A percentile compares a stretch with the other conserved stretches of the same genome.
phyloP scores from a whole-genome alignment of 2,329 filamentous ascomycete species.

The Helotiales sp. region DNA sequence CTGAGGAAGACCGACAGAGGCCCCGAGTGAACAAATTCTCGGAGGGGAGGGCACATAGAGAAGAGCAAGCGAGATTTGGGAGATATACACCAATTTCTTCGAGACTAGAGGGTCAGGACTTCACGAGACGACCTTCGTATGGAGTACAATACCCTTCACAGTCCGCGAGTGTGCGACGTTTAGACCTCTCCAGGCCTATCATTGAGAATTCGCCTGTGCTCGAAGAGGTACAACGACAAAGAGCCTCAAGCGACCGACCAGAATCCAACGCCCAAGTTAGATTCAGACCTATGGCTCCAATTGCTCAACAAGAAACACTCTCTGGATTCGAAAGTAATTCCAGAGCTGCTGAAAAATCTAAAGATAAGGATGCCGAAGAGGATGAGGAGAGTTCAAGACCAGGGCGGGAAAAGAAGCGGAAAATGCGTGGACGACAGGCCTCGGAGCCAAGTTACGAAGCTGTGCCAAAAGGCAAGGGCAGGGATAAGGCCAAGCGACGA shows the following conservation, averaged over 20 bases:
- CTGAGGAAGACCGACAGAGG: neutral
- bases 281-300: neutral
- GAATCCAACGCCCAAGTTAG: neutral
- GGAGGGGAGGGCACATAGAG: slow-evolving; percentile 35
- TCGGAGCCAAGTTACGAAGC: slow-evolving; percentile 23
- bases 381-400: slow-evolving; percentile 15
- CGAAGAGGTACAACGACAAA: neutral
- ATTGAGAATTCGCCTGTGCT: neutral
- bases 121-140: neutral
- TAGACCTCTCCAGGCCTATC: neutral
- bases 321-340: neutral
- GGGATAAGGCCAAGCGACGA: slow-evolving; percentile 41
- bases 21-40: slow-evolving; percentile 22
- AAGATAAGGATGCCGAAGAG: slow-evolving; percentile 3
- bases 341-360: neutral
- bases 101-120: neutral
- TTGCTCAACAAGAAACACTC: neutral
- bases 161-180: neutral
- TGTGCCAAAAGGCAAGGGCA: slow-evolving; percentile 36
- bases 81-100: slow-evolving; percentile 36
- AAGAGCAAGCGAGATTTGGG: slow-evolving; percentile 33
- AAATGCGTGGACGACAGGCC: slow-evolving; percentile 13
- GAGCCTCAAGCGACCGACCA: neutral
- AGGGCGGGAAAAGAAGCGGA: slow-evolving; percentile 18
- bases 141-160: neutral